Base-by-base conservation (phyloP, 2,329 filamentous ascomycete species). In the Hymenoscyphus repandus region DNA sequence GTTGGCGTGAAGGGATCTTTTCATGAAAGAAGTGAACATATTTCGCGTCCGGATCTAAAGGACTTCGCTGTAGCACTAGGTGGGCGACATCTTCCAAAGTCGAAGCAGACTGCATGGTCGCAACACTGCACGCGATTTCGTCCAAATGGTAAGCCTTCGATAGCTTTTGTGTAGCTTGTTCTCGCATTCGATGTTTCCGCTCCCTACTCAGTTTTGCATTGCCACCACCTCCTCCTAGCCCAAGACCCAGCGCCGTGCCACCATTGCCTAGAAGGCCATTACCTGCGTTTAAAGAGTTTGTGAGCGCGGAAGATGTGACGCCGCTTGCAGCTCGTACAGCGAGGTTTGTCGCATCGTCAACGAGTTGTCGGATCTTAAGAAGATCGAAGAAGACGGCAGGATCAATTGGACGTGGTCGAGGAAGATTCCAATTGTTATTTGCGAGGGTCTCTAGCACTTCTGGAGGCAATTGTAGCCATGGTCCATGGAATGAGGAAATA, bases 1-100 rank as follows among this genome's bases (percentile, higher is more conserved):
- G 72, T 65, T 86, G 82, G 38, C 85, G 74, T 37, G 82, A 86
- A 1, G 88, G 86, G 22, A 93, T 91, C 77, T 92, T 93, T 69
- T 95, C 88, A 69, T 92, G 88, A 68, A 95, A 95, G 70, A 92
- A 93, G 65, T 93, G 86, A n/a, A 93, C 89, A 65, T 93, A 93
- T 67, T 85, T 86, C 27, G 88, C 89, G 62, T 93, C 86, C 39
- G 75, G 69, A 62, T 90, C 83, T 45, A 75, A 66, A n/a, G 80
- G 74, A 53, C 80, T 83, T 54, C 87, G 76, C 65, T 87, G 82
- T 54, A 93, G 70, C 31, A 95, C 88, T 54, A 86, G 73, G 5
- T 78, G 75, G 2, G 85, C 88, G 2, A 93, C 85, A 52, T 89
- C 85, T 60, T 93, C 87, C 11, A 95, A 72, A 0, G 85, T 82